Percentiles rank a stretch among this genome's conserved stretches.
Conservation (phyloP, 108 stramenopile genomes). For the Phaeodactylum tricornutum region DNA sequence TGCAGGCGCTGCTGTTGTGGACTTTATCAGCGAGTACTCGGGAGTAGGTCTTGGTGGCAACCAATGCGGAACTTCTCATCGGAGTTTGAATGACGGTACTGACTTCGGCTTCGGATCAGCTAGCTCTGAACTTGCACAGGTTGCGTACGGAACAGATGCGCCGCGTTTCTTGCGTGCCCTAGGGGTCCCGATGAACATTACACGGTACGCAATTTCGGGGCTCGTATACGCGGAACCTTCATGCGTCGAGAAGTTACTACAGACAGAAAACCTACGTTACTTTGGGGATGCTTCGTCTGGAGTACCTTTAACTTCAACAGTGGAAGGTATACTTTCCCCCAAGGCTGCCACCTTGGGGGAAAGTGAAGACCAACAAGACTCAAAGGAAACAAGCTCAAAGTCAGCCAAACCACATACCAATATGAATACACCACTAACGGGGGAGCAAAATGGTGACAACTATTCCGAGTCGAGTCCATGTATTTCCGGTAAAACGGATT, state of each 20-base stretch:
- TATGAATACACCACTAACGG: too few relatives aligned
- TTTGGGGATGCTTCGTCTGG: too few relatives aligned
- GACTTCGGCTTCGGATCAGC: slow-evolving; percentile 68
- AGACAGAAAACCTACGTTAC: slow-evolving; percentile 13
- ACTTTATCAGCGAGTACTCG: slow-evolving; percentile 10
- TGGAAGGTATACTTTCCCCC: too few relatives aligned
- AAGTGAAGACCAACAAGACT: too few relatives aligned
- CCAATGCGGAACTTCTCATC: slow-evolving; percentile 49
- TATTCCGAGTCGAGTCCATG: too few relatives aligned
- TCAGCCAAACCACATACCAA: too few relatives aligned
- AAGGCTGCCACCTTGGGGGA: too few relatives aligned
- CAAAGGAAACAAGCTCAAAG: too few relatives aligned
- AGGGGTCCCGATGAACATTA: slow-evolving; percentile 70
- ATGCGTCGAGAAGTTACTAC: slow-evolving; percentile 30
- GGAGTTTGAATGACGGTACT: slow-evolving; percentile 47
- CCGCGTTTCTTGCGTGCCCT: slow-evolving; percentile 65
- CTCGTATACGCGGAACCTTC: slow-evolving; percentile 52
- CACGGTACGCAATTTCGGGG: slow-evolving; percentile 55
- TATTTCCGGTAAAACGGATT: too few relatives aligned
- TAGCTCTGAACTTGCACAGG: slow-evolving; percentile 39
- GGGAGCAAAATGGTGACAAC: too few relatives aligned
- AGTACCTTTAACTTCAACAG: too few relatives aligned
- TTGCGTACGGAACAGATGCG: slow-evolving; percentile 68
- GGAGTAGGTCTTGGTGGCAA: slow-evolving; percentile 34
- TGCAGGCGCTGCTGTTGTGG: background rate